Conservation (phyloP, 2,329 filamentous ascomycete species). For the Botryotinia narcissicola region DNA sequence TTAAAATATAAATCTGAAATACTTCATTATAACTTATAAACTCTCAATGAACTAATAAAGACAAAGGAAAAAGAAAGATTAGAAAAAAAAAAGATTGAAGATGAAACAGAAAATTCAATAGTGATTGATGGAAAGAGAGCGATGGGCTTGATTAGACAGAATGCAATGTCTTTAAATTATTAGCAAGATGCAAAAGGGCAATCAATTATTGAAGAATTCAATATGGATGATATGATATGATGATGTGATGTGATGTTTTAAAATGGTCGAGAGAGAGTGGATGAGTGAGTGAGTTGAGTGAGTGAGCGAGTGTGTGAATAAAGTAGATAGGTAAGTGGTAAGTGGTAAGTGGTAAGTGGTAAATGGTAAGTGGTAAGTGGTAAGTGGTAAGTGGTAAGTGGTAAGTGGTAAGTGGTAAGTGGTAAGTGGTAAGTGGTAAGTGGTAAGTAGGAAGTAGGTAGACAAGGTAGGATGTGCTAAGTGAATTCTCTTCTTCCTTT, state of each 20-base stretch:
- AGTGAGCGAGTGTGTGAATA: neutral
- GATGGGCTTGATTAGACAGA: neutral
- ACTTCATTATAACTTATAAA: too few species aligned
- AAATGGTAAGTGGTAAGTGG: neutral
- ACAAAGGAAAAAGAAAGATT: too few species aligned
- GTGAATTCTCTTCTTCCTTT: neutral
- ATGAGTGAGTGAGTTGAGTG: neutral
- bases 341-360: too few species aligned
- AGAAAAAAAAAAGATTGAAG: neutral
- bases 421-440: too few species aligned
- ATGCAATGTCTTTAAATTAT: neutral
- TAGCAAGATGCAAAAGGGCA: neutral
- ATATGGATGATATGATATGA: neutral
- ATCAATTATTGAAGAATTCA: neutral
- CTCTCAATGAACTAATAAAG: too few species aligned
- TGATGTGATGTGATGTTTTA: neutral
- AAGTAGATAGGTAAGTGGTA: neutral
- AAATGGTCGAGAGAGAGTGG: neutral
- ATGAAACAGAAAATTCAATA: conserved; percentile 7
- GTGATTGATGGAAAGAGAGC: neutral
- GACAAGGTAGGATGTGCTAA: too few species aligned
- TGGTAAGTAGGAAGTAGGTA: neutral
- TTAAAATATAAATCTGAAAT: too few species aligned
- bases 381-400: too few species aligned
- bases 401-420: too few species aligned